phyloP scores from a whole-genome alignment of 2,329 filamentous ascomycete genomes.

The Exophiala bonariae region DNA sequence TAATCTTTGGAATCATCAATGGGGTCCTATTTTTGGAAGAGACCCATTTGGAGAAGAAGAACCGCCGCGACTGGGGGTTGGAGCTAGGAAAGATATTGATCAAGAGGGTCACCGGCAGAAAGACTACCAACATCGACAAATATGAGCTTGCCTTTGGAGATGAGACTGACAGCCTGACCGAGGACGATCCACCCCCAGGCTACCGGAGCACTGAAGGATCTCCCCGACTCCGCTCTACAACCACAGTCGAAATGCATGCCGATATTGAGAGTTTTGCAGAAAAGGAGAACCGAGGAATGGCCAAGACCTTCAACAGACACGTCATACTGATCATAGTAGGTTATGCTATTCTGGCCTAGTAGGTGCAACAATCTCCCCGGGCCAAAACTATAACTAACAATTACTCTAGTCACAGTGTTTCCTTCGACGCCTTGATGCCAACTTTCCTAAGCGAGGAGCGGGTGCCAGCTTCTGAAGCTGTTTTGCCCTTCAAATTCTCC shows the following conservation, averaged over 20 bases:
- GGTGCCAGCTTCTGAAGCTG: slow-evolving; percentile 38
- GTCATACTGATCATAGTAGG: slow-evolving; percentile 64
- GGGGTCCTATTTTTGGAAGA: slow-evolving; percentile 90
- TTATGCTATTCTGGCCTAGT: slow-evolving; percentile 85
- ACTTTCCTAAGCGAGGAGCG: slow-evolving; percentile 75
- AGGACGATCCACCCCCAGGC: slow-evolving; percentile 63
- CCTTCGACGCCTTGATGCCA: slow-evolving; percentile 89
- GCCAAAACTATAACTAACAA: slow-evolving; percentile 29
- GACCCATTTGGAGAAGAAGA: slow-evolving; percentile 81
- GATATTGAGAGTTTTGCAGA: slow-evolving; percentile 45
- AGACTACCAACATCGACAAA: background rate
- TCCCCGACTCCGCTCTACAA: slow-evolving; percentile 45
- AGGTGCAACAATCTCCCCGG: slow-evolving; percentile 45
- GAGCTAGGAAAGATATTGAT: slow-evolving; percentile 74
- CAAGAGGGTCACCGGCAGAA: slow-evolving; percentile 4
- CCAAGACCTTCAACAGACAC: slow-evolving; percentile 75
- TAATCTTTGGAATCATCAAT: slow-evolving; percentile 72
- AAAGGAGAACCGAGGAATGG: slow-evolving; percentile 41
- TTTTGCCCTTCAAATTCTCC: slow-evolving; percentile 83
- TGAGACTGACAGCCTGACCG: slow-evolving; percentile 39
- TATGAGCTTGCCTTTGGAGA: slow-evolving; percentile 2
- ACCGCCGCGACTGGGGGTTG: slow-evolving; percentile 71
- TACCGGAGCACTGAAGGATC: slow-evolving; percentile 63
- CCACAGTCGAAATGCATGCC: slow-evolving; percentile 35
- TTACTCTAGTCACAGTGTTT: slow-evolving; percentile 80